Evolutionary conservation across 306 rosid species (phyloP).

Genomic region (Pyrus betulifolia): DNA sequence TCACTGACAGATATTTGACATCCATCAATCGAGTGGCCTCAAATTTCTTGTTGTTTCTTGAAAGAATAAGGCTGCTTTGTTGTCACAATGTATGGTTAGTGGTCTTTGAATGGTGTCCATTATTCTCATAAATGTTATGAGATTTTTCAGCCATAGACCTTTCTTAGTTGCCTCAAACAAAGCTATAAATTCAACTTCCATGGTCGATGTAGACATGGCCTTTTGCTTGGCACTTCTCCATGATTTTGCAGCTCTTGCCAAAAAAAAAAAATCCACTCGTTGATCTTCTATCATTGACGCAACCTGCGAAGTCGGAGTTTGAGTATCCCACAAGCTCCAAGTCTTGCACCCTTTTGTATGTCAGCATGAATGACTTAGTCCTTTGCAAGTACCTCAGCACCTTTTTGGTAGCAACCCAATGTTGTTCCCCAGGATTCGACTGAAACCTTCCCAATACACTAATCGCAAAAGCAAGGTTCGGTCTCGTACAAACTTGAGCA

Average conservation of each 20-base stretch:
- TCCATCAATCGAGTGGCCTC: too few species aligned
- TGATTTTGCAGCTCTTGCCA: not conserved
- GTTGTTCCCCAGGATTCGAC: not conserved
- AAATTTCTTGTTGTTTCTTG: too few species aligned
- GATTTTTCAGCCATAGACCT: too few species aligned
- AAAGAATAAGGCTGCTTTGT: too few species aligned
- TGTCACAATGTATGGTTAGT: too few species aligned
- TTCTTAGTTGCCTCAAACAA: too few species aligned
- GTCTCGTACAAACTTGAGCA: not conserved
- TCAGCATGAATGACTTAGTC: not conserved
- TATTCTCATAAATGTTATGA: too few species aligned
- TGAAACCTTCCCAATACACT: not conserved
- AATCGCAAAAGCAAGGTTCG: not conserved
- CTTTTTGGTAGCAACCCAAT: not conserved
- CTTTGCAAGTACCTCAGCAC: not conserved
- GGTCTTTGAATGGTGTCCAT: too few species aligned
- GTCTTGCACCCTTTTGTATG: not conserved
- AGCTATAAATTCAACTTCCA: too few species aligned
- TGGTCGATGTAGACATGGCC: too few species aligned
- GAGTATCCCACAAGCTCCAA: not conserved
- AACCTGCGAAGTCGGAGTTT: not conserved
- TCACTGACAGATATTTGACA: too few species aligned
- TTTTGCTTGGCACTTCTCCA: not conserved
- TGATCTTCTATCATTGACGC: not conserved
- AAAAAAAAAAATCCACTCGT: too few species aligned